These are phyloP conservation scores for Platanthera guangdongensis DNA, from an alignment of 106 monocot species.

Conservation along the genomic window DNA sequence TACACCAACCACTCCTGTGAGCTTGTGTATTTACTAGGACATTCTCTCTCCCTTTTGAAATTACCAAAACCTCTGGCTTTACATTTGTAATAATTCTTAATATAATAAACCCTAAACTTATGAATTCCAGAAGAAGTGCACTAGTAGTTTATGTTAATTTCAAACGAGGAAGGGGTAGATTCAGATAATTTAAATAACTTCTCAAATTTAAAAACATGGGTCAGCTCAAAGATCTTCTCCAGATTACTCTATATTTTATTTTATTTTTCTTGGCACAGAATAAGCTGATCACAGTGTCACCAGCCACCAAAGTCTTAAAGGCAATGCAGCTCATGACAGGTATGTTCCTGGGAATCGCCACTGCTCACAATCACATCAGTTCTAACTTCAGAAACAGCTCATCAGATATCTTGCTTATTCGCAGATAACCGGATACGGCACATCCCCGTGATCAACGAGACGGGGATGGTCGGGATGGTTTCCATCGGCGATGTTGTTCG, in stretches of 20 bases:
- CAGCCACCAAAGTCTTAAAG: conserved; percentile 78
- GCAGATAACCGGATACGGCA: conserved; percentile 87
- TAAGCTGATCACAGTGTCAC: conserved; percentile 87
- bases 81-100: no score
- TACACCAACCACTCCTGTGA: no score
- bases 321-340: conserved; percentile 99
- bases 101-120: no score
- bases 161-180: no score
- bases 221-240: no score
- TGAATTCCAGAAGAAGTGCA: no score
- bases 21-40: no score
- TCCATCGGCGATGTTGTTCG: conserved; percentile 96
- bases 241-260: not conserved
- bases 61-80: no score
- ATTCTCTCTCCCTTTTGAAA: no score
- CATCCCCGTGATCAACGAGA: conserved; percentile 77
- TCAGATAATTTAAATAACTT: no score
- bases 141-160: no score
- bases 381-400: not conserved
- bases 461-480: conserved; percentile 86
- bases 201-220: no score
- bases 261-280: conserved; percentile 34
- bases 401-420: not conserved
- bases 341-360: conserved; percentile 3
- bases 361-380: not conserved